phyloP scores from a whole-genome alignment of 129 eudicot species.

The Flaveria linearis region DNA sequence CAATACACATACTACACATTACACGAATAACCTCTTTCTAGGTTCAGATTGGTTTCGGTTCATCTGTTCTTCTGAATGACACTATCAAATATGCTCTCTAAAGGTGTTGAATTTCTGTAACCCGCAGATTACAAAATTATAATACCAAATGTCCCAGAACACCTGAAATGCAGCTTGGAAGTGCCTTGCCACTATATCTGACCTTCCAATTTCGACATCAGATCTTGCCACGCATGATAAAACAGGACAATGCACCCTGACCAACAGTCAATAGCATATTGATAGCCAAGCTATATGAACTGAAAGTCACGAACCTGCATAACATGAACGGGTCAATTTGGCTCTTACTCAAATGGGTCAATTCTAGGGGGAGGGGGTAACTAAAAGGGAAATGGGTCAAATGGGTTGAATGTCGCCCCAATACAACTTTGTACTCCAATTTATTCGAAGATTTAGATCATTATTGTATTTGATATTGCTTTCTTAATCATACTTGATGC shows the following conservation, averaged over 20 bases:
- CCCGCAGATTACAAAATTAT: neutral
- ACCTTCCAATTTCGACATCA: neutral
- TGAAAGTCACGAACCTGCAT: neutral
- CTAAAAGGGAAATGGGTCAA: neutral
- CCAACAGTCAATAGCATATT: no score
- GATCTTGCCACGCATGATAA: neutral
- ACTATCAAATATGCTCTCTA: neutral
- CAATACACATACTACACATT: neutral
- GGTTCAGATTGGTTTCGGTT: neutral
- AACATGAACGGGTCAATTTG: no score
- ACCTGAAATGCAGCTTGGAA: neutral
- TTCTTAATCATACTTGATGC: neutral
- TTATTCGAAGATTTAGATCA: neutral
- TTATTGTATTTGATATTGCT: neutral
- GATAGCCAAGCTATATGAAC: constrained; percentile 14
- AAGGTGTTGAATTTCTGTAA: neutral
- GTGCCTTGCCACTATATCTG: neutral
- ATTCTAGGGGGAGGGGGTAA: no score
- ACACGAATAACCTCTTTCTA: neutral
- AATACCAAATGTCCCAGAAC: neutral
- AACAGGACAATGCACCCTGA: constrained; percentile 4
- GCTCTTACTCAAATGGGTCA: no score
- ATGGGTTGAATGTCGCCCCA: neutral
- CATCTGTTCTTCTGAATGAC: neutral
- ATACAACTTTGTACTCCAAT: neutral